Evolutionary conservation across 202 grass and related monocot species (phyloP).

Genomic region (Zoysia matrella): DNA sequence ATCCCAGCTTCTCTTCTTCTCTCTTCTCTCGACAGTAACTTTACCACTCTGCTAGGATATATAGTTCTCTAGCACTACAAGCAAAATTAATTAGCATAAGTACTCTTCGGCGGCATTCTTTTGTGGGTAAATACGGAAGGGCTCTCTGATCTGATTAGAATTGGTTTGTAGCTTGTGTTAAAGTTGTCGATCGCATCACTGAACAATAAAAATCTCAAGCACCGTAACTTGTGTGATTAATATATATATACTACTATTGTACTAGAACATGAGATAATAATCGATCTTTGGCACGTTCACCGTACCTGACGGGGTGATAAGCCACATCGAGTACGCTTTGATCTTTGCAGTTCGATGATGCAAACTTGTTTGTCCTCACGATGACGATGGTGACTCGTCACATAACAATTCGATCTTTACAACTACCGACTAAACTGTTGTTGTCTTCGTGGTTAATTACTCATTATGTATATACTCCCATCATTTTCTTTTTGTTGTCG

Average conservation of each 20-base stretch:
- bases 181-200: neutral
- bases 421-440: too few relatives aligned
- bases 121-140: constrained; percentile 37
- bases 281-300: neutral
- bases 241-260: too few relatives aligned
- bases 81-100: neutral
- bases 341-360: constrained; percentile 5
- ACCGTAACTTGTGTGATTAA: neutral
- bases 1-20: neutral
- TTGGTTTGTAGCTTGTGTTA: constrained; percentile 34
- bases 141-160: neutral
- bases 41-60: too few relatives aligned
- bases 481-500: too few relatives aligned
- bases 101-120: constrained; percentile 20
- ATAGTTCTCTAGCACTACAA: too few relatives aligned
- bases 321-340: neutral
- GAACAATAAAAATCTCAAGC: constrained; percentile 6
- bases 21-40: too few relatives aligned
- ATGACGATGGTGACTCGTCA: neutral
- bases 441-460: too few relatives aligned
- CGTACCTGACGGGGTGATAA: too few relatives aligned
- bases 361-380: neutral
- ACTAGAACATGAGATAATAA: too few relatives aligned
- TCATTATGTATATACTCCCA: too few relatives aligned
- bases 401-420: too few relatives aligned